Conservation (phyloP, 352 stramenopile genomes). For the Blastocystis sp. region DNA sequence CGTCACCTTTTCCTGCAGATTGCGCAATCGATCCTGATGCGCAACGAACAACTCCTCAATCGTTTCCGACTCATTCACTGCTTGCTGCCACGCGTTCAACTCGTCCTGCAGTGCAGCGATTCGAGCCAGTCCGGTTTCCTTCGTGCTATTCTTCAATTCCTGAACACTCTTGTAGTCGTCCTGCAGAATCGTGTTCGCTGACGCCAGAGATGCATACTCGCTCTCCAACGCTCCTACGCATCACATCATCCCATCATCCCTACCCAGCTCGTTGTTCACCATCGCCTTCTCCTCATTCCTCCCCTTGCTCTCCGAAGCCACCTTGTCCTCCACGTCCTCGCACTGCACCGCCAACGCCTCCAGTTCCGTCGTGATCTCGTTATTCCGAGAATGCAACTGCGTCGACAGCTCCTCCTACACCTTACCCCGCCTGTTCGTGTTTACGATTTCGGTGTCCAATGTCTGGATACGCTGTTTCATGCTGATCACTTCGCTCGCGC, state of each 20-base stretch:
- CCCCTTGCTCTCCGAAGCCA: background rate
- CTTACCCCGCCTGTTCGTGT: background rate
- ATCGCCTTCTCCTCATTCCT: background rate
- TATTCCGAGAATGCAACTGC: background rate
- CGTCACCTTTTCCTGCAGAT: slow-evolving; percentile 18
- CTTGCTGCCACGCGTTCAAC: background rate
- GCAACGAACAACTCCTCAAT: background rate
- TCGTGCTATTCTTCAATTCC: slow-evolving; percentile 48
- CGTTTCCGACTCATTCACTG: background rate
- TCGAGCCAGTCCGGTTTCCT: slow-evolving; percentile 3
- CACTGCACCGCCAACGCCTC: slow-evolving; percentile 21
- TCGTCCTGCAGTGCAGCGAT: slow-evolving; percentile 6
- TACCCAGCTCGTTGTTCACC: slow-evolving; percentile 23
- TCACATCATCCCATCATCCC: background rate
- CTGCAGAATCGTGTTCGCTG: background rate
- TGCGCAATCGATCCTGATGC: background rate
- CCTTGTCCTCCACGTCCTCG: slow-evolving; percentile 42
- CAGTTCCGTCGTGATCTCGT: slow-evolving; percentile 13
- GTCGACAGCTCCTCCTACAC: background rate
- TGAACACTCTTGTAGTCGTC: background rate
- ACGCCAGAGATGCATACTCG: background rate
- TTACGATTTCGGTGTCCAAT: background rate
- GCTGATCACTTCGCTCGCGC: slow-evolving; percentile 4
- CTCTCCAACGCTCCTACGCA: background rate
- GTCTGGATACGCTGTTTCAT: background rate